A percentile compares a stretch with the other conserved stretches of the same genome.
Conservation (phyloP, 305 asterid species). For the Fraxinus nigra region DNA sequence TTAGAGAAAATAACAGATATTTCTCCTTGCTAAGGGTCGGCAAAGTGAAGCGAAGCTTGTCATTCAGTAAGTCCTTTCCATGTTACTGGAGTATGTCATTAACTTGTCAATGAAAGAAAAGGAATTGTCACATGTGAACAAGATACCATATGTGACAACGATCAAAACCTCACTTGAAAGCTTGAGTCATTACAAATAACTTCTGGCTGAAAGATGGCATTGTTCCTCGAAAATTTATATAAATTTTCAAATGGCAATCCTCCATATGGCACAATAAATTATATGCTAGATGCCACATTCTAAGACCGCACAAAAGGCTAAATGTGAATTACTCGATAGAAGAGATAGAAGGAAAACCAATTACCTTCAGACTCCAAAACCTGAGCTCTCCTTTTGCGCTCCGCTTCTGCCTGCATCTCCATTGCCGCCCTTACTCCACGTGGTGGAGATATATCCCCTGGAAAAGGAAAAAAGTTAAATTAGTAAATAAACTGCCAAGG, state of each 20-base stretch:
- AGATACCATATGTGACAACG: neutral
- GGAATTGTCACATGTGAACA: neutral
- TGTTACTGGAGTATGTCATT: neutral
- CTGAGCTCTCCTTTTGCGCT: slow-evolving; percentile 89
- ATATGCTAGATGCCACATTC: neutral
- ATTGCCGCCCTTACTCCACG: slow-evolving; percentile 79
- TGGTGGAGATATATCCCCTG: slow-evolving; percentile 96
- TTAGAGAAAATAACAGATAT: neutral
- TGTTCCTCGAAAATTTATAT: neutral
- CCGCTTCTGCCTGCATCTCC: slow-evolving; percentile 99
- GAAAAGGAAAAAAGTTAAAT: neutral
- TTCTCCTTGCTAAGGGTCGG: neutral
- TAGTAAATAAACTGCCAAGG: slow-evolving; percentile 18
- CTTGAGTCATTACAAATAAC: neutral
- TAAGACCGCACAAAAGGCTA: neutral
- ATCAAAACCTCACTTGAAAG: neutral
- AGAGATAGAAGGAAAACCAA: slow-evolving; percentile 12
- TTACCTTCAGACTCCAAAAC: slow-evolving; percentile 87
- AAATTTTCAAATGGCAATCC: neutral
- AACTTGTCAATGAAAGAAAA: neutral
- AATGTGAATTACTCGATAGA: slow-evolving; percentile 1
- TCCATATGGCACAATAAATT: neutral
- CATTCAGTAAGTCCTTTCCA: neutral
- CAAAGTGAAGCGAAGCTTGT: neutral
- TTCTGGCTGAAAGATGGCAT: neutral